phyloP scores from a whole-genome alignment of 768 basidiomycete genomes.

The Boletus pseudo-olivaceus region DNA sequence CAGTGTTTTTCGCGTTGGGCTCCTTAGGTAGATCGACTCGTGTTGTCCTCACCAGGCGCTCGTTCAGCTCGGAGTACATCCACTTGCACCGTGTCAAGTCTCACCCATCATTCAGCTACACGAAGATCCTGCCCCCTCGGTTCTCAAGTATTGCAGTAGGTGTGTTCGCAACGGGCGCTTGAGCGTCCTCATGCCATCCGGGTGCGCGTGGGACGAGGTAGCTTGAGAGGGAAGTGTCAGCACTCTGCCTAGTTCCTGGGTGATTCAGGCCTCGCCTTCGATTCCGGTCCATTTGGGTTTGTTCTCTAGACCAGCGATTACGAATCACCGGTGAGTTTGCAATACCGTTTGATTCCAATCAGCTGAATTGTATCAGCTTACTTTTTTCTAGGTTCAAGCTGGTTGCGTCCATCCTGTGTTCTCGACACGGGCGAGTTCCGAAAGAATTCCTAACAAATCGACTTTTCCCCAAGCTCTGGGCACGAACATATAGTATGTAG shows the following conservation, averaged over 20 bases:
- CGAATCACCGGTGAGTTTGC: background rate
- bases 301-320: background rate
- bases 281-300: background rate
- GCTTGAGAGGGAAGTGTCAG: too few relatives aligned
- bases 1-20: background rate
- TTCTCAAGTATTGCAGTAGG: background rate
- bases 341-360: background rate
- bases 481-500: background rate
- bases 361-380: too few relatives aligned
- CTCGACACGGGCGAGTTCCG: too few relatives aligned
- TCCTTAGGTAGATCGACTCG: background rate
- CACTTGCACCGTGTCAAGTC: background rate
- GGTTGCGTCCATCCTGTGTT: too few relatives aligned
- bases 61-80: background rate
- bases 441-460: too few relatives aligned
- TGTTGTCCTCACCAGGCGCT: too few relatives aligned
- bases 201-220: background rate
- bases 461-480: background rate
- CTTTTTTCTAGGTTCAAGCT: too few relatives aligned
- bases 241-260: background rate
- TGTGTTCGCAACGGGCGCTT: background rate
- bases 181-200: background rate
- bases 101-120: background rate
- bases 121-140: background rate
- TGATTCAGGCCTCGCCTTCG: background rate